Evolutionary conservation across 2,329 filamentous ascomycete species (phyloP).

Genomic region (Fusarium marasasianum): DNA sequence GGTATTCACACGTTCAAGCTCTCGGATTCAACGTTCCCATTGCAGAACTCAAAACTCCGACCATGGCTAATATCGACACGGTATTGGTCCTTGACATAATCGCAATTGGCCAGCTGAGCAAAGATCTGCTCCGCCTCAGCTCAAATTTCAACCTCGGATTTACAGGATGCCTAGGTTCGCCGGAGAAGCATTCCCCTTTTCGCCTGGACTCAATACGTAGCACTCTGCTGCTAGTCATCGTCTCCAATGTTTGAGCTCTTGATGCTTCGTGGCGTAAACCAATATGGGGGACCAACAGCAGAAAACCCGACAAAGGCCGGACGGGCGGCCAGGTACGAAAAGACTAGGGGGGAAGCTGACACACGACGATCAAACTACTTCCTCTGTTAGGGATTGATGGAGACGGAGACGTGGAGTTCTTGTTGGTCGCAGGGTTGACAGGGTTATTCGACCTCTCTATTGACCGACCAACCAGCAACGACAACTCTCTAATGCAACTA

Average conservation of each 20-base stretch:
- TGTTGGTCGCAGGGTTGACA: conserved; percentile 7
- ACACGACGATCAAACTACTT: conserved; percentile 23
- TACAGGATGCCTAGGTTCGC: conserved; percentile 6
- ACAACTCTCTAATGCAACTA: background rate
- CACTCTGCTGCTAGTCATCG: conserved; percentile 6
- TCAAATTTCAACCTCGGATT: background rate
- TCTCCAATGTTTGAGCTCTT: conserved; percentile 7
- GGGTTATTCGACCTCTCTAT: background rate
- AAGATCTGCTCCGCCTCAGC: conserved; percentile 23
- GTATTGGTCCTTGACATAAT: background rate
- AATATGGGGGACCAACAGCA: background rate
- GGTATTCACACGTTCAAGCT: background rate
- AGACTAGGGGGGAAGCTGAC: conserved; percentile 10
- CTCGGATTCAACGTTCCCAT: background rate
- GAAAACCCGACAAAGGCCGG: background rate
- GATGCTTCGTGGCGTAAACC: conserved; percentile 19
- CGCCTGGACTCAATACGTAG: background rate
- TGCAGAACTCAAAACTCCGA: background rate
- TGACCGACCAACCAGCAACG: background rate
- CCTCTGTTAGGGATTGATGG: conserved; percentile 3
- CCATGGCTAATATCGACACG: background rate
- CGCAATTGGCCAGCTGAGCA: background rate
- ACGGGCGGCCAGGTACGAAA: background rate
- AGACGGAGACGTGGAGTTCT: conserved; percentile 18
- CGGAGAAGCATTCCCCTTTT: conserved; percentile 29